Percentiles rank a stretch among this genome's conserved stretches.
phyloP scores from a whole-genome alignment of 306 rosid genomes.

The Cucumis cinereus region DNA sequence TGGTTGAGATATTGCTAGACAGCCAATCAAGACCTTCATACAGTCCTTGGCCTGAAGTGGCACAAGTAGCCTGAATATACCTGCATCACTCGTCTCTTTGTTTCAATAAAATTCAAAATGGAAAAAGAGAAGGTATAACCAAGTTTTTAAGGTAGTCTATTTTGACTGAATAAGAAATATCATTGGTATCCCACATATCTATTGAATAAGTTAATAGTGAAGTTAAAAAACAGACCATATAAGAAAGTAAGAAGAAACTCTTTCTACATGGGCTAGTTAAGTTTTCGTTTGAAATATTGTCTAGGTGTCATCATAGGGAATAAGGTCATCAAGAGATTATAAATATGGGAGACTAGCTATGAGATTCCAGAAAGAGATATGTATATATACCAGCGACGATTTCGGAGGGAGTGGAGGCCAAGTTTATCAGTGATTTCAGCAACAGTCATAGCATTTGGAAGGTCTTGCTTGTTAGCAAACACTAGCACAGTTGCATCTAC shows the following conservation, averaged over 20 bases:
- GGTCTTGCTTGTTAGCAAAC: slow-evolving; percentile 55
- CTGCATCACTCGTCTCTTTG: slow-evolving; percentile 16
- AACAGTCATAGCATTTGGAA: slow-evolving; percentile 52
- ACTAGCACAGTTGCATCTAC: slow-evolving; percentile 39
- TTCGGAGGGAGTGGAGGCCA: slow-evolving; percentile 70
- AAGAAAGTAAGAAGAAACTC: neutral
- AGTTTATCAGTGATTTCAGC: slow-evolving; percentile 79
- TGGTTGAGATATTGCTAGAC: slow-evolving; percentile 62
- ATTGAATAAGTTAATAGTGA: neutral
- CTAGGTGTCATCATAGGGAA: neutral
- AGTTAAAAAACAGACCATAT: neutral
- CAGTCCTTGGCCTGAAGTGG: slow-evolving; percentile 44
- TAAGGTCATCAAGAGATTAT: neutral
- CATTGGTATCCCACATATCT: neutral
- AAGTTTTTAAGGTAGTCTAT: neutral
- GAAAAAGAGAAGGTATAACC: neutral
- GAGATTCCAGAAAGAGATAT: neutral
- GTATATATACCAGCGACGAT: slow-evolving; percentile 50
- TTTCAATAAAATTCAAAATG: neutral
- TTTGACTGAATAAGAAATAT: neutral
- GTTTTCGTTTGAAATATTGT: neutral
- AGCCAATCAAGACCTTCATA: slow-evolving; percentile 91
- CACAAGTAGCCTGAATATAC: slow-evolving; percentile 50
- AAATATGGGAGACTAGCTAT: neutral
- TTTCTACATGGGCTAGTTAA: neutral